Evolutionary conservation across 176 grass and related monocot genomes (phyloP), one percentile per base, ranked within the genome.

Genomic region (Zoysia japonica): DNA sequence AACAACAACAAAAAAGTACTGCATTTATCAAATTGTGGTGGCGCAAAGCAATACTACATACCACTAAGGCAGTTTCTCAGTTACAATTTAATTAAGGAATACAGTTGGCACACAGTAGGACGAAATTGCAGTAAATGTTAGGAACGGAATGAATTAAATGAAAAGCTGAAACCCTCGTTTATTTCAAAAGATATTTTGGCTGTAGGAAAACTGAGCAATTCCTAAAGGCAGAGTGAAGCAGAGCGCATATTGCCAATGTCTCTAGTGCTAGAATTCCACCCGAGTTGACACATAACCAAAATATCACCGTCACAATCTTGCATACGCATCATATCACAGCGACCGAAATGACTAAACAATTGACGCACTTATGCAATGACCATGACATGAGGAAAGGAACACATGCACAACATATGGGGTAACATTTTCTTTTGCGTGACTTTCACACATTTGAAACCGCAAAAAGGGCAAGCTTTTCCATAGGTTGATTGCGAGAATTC

Each of bases 221-320:
- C 53, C 72, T 48, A 10, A 74, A 68, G 47, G 48, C 28, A 52
- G 11, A 37, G 15, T 13, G 5, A 47, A 14, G 12, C 19, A 2
- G 49, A 67, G n/a, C 42, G 50, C n/a, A 0, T n/a, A 45, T 64
- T 42, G 49, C 20, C 71, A 52, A 38, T 46, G 71, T 76, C 55
- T 68, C 52, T 3, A 11, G 17, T 36, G 39, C 66, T 60, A 53
- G 70, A 44, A 2, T 50, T 68, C n/a, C 61, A 59, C 42, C 53
- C 9, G 5, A 68, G 75, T 59, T 75, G 76, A 61, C 49, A 55
- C 16, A 75, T 35, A 61, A 46, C 44, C 11, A 67, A 55, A 85
- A 67, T 67, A 82, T 82, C 65, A 37, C 78, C 37, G 73, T 82
- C 82, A 52, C 78, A 78, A 82, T 82, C 65, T 52, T 5, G 51